Conservation (phyloP, 495 filamentous ascomycete species). For the Aspergillus bridgeri region DNA sequence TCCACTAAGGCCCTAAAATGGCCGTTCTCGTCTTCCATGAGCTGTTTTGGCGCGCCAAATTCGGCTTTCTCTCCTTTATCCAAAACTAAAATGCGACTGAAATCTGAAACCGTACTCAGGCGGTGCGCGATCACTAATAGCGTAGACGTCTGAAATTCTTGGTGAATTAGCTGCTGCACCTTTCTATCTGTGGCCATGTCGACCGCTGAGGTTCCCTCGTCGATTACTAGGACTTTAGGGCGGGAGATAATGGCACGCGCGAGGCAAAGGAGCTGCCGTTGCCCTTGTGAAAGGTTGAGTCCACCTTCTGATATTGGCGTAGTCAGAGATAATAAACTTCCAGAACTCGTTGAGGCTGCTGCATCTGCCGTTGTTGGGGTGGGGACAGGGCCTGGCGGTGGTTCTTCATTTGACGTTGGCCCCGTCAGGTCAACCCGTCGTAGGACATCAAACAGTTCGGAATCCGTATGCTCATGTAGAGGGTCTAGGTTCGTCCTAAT, state of each 20-base stretch:
- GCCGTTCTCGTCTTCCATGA: conserved; percentile 55
- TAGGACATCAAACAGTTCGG: no score
- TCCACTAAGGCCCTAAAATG: conserved; percentile 72
- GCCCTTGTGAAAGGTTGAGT: no score
- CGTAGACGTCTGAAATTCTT: conserved; percentile 67
- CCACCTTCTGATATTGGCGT: no score
- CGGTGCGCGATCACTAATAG: conserved; percentile 84
- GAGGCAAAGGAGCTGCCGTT: no score
- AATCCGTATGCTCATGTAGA: no score
- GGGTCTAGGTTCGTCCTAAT: no score
- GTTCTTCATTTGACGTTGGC: conserved; percentile 63
- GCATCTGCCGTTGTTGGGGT: no score
- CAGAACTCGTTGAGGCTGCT: conserved; percentile 31
- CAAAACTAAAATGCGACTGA: conserved; percentile 79
- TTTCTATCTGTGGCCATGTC: conserved; percentile 82
- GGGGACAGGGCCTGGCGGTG: conserved; percentile 69
- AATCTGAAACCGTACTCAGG: conserved; percentile 80
- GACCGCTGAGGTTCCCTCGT: conserved; percentile 86
- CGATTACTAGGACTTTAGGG: conserved; percentile 81
- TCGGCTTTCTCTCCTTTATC: conserved; percentile 71
- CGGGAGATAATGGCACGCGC: conserved; percentile 57
- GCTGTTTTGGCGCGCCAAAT: conserved; percentile 64
- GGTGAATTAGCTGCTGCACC: conserved; percentile 80
- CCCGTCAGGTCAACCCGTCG: no score
- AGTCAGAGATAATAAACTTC: conserved; percentile 78